Base-by-base conservation (phyloP, 2,329 filamentous ascomycete species). In the Lachnum nothofagi region DNA sequence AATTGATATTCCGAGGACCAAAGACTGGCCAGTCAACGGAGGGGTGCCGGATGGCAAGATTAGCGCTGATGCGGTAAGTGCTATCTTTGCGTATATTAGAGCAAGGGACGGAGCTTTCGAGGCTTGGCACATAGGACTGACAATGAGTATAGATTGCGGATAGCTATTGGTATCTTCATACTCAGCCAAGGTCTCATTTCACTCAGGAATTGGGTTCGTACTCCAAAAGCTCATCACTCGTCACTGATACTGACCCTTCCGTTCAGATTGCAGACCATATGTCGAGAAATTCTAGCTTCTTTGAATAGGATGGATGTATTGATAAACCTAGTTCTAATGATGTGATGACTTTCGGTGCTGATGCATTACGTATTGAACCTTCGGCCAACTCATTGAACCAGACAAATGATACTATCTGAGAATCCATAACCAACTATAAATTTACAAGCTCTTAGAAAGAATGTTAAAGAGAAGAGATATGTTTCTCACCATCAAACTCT, bases 401-500 rank as follows among this genome's bases (percentile, higher is more conserved):
- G n/a, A n/a, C n/a, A n/a, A n/a, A n/a, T n/a, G n/a, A n/a, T n/a
- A n/a, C n/a, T n/a, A n/a, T n/a, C n/a, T n/a, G n/a, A n/a, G n/a
- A n/a, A n/a, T n/a, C n/a, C n/a, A n/a, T n/a, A n/a, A 7, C 14
- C 14, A 7, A 8, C 5, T 16, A 5, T 33, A 33, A 33, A 6
- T 33, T 2, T 14, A n/a, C 1, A 33, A 16, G 12, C 9, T 16
- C 20, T 22, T 40, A 22, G 7, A 22, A 14, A 46, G 17, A 46
- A 23, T 1, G 33, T 33, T 6, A 10, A n/a, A 35, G 8, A 8
- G 12, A 39, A 47, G 25, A 39, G 37, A 39, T 41, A 77, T 91
- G 84, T 91, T 55, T 76, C 86, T 89, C 82, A 80, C 82, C 85
- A 85, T 91, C 86, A 91, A 91, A 91, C 85, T 81, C 76, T 76